Conservation (phyloP, 345 rosid genomes). For the Trapa incisa region DNA sequence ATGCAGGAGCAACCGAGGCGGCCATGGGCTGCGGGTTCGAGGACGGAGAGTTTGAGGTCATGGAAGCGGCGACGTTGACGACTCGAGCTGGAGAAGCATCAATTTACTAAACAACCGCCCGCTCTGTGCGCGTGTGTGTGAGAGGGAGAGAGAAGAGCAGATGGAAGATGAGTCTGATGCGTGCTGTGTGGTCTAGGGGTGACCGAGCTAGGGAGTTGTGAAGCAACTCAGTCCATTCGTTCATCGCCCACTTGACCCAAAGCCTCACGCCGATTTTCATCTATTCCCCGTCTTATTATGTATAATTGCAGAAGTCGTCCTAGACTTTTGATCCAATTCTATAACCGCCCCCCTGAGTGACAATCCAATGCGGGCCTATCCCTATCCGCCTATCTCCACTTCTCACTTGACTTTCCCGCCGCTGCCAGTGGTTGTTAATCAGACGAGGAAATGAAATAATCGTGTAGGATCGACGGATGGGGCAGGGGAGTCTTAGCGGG, state of each 20-base stretch:
- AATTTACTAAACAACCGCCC: too few relatives aligned
- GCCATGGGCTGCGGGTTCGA: constrained; percentile 27
- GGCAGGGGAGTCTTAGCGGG: background rate
- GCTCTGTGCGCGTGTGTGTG: background rate
- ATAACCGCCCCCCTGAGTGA: too few relatives aligned
- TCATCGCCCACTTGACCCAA: constrained; percentile 23
- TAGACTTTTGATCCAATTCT: too few relatives aligned
- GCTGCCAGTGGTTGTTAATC: too few relatives aligned
- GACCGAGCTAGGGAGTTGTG: background rate
- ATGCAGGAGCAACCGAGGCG: constrained; percentile 22
- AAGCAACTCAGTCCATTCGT: constrained; percentile 20
- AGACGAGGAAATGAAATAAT: background rate
- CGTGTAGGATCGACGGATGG: background rate
- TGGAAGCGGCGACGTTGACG: constrained; percentile 4
- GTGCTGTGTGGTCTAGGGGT: constrained; percentile 4
- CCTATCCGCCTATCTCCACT: too few relatives aligned
- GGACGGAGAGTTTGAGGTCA: constrained; percentile 26
- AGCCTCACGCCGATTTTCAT: constrained; percentile 19
- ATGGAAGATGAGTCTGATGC: constrained; percentile 3
- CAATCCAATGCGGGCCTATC: too few relatives aligned
- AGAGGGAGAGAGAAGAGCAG: background rate
- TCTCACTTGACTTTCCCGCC: too few relatives aligned
- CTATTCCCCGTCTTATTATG: background rate
- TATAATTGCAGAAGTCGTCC: background rate
- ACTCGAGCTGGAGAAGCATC: constrained; percentile 4